A percentile compares a stretch with the other conserved stretches of the same genome.
Evolutionary conservation across 2,329 filamentous ascomycete genomes (phyloP).

Genomic region (Fusarium buxicola): DNA sequence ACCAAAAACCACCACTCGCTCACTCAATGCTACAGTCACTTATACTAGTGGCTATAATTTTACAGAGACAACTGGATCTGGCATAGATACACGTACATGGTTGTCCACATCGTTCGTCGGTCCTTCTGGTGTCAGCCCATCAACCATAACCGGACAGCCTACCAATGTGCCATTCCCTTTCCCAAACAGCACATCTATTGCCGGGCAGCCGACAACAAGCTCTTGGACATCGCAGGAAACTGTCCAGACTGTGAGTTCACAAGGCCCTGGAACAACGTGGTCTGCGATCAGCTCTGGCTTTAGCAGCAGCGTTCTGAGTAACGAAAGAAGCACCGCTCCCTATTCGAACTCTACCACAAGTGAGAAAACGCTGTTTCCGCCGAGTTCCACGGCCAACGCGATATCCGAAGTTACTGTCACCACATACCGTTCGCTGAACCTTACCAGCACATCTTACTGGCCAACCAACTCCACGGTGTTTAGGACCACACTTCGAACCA

Average conservation of each 20-base stretch:
- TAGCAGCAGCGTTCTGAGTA: conserved; percentile 13
- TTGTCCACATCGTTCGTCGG: conserved; percentile 1
- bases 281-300: conserved; percentile 14
- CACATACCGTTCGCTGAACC: conserved; percentile 7
- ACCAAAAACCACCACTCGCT: conserved; percentile 9
- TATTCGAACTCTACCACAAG: conserved; percentile 33
- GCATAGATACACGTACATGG: conserved; percentile 2
- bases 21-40: conserved; percentile 15
- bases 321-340: conserved; percentile 18
- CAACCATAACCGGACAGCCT: conserved; percentile 19
- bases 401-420: conserved; percentile 14
- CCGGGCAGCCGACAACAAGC: conserved; percentile 17
- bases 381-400: conserved; percentile 6
- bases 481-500: neutral
- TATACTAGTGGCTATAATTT: conserved; percentile 29
- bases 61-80: conserved; percentile 11
- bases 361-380: conserved; percentile 3
- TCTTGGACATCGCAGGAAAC: conserved; percentile 1
- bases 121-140: conserved; percentile 20
- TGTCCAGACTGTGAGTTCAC: neutral
- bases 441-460: conserved; percentile 13
- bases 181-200: conserved; percentile 25
- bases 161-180: conserved; percentile 27
- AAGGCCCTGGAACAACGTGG: neutral
- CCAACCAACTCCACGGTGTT: conserved; percentile 16